A percentile compares a stretch with the other conserved stretches of the same genome.
phyloP scores from a whole-genome alignment of 495 filamentous ascomycete genomes.

The Pseudomonodictys pantanalensis region DNA sequence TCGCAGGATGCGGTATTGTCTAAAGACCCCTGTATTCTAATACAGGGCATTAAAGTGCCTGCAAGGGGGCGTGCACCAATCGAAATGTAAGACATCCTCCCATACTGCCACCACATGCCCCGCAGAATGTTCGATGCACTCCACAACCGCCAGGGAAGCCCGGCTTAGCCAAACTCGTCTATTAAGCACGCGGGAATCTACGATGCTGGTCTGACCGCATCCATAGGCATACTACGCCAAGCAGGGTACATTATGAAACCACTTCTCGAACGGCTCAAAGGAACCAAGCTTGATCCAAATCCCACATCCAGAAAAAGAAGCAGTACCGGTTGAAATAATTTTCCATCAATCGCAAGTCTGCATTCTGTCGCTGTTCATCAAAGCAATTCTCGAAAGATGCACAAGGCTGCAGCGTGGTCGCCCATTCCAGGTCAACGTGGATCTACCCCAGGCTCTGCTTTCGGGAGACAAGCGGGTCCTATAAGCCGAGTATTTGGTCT shows the following conservation, averaged over 20 bases:
- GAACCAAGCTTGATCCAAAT: background rate
- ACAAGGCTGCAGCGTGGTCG: background rate
- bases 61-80: no score
- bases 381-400: background rate
- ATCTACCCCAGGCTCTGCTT: no score
- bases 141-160: background rate
- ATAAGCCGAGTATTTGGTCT: background rate
- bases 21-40: background rate
- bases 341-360: conserved; percentile 8
- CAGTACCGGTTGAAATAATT: background rate
- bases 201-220: background rate
- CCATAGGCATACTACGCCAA: background rate
- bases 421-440: background rate
- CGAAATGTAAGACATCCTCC: no score
- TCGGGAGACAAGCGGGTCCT: no score
- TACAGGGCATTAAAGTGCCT: background rate
- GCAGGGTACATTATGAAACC: background rate
- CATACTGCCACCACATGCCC: background rate
- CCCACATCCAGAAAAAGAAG: background rate
- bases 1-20: conserved; percentile 3
- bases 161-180: background rate
- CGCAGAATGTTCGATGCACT: conserved; percentile 11
- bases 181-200: background rate
- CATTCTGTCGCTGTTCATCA: conserved; percentile 4
- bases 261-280: conserved; percentile 14